Base-by-base conservation (phyloP, 306 rosid species). In the Rosa chinensis region DNA sequence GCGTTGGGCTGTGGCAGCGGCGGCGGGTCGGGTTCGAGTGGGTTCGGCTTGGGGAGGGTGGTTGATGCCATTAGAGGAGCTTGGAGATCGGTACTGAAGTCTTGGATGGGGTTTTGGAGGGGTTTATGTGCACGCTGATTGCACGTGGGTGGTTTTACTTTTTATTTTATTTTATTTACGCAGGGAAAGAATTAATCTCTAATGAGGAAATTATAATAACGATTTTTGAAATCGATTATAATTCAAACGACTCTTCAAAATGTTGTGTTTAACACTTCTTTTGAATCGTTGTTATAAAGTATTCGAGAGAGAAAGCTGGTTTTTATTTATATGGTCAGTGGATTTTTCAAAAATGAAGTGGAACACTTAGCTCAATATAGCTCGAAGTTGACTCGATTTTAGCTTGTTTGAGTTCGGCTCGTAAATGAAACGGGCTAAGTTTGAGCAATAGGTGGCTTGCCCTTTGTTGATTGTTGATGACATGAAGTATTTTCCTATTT, bases 111-210 rank as follows among this genome's bases (percentile, higher is more conserved):
- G 72, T 1, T 40, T 67, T 18, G 4, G 14, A 28, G 40, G 28
- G 72, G 72, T 68, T 68, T 40, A 68, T 8, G 35, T 67, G 72
- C 72, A 67, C 42, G 72, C 72, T 42, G 18, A 67, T 18, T n/a
- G 50, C 50, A 42, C 44, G 50, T 45, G 64, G 21, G n/a, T 52
- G n/a, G 55, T 49, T 56, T 55, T 53, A 17, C 5, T 18, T 20
- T 28, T 28, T 28, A 28, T 28, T 28, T 28, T 28, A 28, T 28
- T 28, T n/a, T n/a, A n/a, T n/a, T n/a, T n/a, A n/a, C n/a, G n/a
- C n/a, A n/a, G n/a, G n/a, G n/a, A n/a, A n/a, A n/a, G n/a, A n/a
- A n/a, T n/a, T n/a, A n/a, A n/a, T n/a, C 37, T 32, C 37, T 32
- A 32, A 32, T 32, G 37, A 32, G 37, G 3, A 32, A 32, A 32